These are phyloP conservation scores for Rhizopus arrhizus DNA, from an alignment of 371 early-diverging fungal species.

Conservation along the genomic window DNA sequence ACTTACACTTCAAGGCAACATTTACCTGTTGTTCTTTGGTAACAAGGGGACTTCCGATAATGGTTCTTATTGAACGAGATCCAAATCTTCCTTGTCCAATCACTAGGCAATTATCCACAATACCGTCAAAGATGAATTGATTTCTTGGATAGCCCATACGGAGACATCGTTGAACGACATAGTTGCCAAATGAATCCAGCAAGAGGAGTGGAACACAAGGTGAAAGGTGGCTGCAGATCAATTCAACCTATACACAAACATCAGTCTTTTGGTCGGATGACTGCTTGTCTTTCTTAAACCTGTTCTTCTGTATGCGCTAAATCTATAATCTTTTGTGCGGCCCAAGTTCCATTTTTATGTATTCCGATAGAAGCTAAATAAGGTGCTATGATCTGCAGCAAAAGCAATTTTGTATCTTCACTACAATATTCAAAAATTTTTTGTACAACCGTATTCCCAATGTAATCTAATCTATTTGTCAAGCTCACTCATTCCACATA, in stretches of 20 bases:
- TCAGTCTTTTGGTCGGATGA: neutral
- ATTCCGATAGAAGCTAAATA: conserved; percentile 80
- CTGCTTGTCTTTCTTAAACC: neutral
- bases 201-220: conserved; percentile 73
- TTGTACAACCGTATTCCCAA: conserved; percentile 87
- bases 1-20: neutral
- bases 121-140: conserved; percentile 81
- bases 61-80: conserved; percentile 78
- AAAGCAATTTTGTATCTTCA: conserved; percentile 51
- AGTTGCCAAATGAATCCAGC: conserved; percentile 85
- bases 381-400: conserved; percentile 60
- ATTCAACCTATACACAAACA: conserved; percentile 13
- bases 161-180: conserved; percentile 86
- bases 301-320: conserved; percentile 52
- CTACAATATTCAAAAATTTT: conserved; percentile 70
- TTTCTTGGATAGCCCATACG: conserved; percentile 62
- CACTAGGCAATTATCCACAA: conserved; percentile 69
- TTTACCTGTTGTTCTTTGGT: conserved; percentile 57
- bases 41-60: conserved; percentile 69
- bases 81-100: conserved; percentile 82
- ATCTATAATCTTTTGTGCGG: conserved; percentile 85
- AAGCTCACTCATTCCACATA: neutral
- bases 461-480: conserved; percentile 67
- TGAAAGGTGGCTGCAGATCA: conserved; percentile 43
- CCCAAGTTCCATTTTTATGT: conserved; percentile 94